Conservation (phyloP, 2,329 filamentous ascomycete genomes). For the Epichloe sylvatica region DNA sequence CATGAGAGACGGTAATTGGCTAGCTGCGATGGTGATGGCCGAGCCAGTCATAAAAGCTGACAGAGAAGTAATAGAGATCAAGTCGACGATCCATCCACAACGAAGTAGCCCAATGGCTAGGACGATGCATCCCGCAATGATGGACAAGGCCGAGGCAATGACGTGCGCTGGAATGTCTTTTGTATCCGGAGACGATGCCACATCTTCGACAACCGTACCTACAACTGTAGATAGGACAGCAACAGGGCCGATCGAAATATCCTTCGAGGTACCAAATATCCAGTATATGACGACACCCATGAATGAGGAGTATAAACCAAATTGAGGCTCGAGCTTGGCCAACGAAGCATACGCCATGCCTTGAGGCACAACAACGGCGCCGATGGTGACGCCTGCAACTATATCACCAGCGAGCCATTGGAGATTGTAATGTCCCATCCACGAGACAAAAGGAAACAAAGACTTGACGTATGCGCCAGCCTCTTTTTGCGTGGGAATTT, state of each 20-base stretch:
- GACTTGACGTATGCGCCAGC: conserved; percentile 48
- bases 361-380: conserved; percentile 75
- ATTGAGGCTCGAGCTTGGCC: conserved; percentile 67
- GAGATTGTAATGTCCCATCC: conserved; percentile 78
- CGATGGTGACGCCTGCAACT: conserved; percentile 54
- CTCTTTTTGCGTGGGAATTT: conserved; percentile 45
- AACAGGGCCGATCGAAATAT: conserved; percentile 94
- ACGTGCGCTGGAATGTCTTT: conserved; percentile 48
- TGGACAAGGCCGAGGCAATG: conserved; percentile 63
- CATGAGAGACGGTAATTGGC: conserved; percentile 71
- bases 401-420: conserved; percentile 84
- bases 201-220: conserved; percentile 62
- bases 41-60: conserved; percentile 97
- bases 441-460: conserved; percentile 78
- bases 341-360: conserved; percentile 89
- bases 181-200: conserved; percentile 30
- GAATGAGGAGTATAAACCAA: conserved; percentile 76
- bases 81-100: conserved; percentile 79
- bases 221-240: conserved; percentile 89
- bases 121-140: conserved; percentile 67
- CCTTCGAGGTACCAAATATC: conserved; percentile 96
- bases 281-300: conserved; percentile 92
- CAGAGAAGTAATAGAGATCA: conserved; percentile 81
- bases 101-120: conserved; percentile 65
- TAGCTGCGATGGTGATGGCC: conserved; percentile 72